A percentile compares a stretch with the other conserved stretches of the same genome.
These are phyloP conservation scores for Penicillium odoratum DNA, from an alignment of 495 filamentous ascomycete genomes.

Conservation along the genomic window DNA sequence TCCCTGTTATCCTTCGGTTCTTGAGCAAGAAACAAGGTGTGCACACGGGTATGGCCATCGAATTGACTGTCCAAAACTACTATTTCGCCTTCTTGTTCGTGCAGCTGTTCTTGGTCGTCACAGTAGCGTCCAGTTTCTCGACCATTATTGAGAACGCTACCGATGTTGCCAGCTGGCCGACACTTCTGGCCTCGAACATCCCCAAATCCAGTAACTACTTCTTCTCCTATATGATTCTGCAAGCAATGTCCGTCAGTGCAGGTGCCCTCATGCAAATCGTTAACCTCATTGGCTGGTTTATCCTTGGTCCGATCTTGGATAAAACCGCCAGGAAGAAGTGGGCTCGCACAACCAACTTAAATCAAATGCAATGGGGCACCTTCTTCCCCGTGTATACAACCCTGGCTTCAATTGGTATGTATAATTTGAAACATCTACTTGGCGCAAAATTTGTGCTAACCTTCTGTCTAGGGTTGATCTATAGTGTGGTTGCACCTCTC, in stretches of 20 bases:
- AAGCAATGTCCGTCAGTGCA: conserved; percentile 86
- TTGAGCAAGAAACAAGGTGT: conserved; percentile 74
- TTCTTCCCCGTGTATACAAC: conserved; percentile 97
- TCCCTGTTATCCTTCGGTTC: conserved; percentile 76
- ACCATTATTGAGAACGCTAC: conserved; percentile 64
- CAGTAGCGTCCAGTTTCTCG: conserved; percentile 76
- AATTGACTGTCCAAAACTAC: conserved; percentile 83
- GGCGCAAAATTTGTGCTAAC: conserved; percentile 6
- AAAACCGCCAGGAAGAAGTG: conserved; percentile 88
- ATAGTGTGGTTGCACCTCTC: conserved; percentile 84
- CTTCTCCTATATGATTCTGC: conserved; percentile 96
- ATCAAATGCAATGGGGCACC: conserved; percentile 82
- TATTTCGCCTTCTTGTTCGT: conserved; percentile 96
- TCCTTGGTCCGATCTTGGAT: conserved; percentile 76
- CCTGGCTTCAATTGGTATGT: conserved; percentile 82
- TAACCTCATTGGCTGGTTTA: conserved; percentile 74
- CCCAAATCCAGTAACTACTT: conserved; percentile 94
- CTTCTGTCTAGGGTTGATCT: conserved; percentile 64
- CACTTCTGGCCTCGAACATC: conserved; percentile 76
- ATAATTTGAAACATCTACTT: neutral
- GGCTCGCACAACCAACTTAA: conserved; percentile 75
- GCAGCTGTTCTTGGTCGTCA: conserved; percentile 91
- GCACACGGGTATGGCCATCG: conserved; percentile 77
- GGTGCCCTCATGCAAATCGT: conserved; percentile 86
- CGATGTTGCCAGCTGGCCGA: conserved; percentile 60